Evolutionary conservation across 371 early-diverging fungal species (phyloP).

Genomic region (Syncephalastrum sp.): DNA sequence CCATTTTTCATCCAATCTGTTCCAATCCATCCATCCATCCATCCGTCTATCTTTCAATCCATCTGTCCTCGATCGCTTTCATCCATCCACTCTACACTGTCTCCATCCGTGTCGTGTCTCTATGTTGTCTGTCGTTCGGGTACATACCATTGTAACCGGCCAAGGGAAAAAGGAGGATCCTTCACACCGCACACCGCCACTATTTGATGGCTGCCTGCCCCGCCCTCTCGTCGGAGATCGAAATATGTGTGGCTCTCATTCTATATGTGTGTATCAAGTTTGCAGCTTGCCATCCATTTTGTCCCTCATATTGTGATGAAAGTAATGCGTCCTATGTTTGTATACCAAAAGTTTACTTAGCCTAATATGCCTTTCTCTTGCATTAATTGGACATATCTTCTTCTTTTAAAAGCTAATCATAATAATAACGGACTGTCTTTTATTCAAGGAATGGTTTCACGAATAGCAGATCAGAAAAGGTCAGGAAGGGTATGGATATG

Average conservation of each 20-base stretch:
- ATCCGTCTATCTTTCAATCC: conserved; percentile 15
- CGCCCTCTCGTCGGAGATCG: background rate
- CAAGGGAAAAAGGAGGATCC: conserved; percentile 1
- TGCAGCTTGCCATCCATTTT: too few species aligned
- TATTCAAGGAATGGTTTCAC: too few species aligned
- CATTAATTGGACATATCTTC: too few species aligned
- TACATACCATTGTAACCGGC: conserved; percentile 7
- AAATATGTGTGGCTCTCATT: background rate
- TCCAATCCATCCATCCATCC: background rate
- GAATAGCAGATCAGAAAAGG: too few species aligned
- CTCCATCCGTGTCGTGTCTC: background rate
- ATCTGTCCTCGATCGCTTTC: background rate
- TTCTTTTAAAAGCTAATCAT: too few species aligned
- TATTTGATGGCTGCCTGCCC: background rate
- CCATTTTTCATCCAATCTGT: background rate
- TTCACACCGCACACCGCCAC: conserved; percentile 1
- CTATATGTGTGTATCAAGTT: too few species aligned
- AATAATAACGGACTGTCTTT: too few species aligned
- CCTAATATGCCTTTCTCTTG: too few species aligned
- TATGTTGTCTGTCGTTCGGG: conserved; percentile 5
- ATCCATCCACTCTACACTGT: conserved; percentile 2
- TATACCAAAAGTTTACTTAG: too few species aligned
- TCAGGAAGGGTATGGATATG: too few species aligned
- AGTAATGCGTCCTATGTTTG: too few species aligned
- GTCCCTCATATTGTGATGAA: too few species aligned